Base-by-base conservation (phyloP, 2,329 filamentous ascomycete genomes). In the Tolypocladium nubicola region DNA sequence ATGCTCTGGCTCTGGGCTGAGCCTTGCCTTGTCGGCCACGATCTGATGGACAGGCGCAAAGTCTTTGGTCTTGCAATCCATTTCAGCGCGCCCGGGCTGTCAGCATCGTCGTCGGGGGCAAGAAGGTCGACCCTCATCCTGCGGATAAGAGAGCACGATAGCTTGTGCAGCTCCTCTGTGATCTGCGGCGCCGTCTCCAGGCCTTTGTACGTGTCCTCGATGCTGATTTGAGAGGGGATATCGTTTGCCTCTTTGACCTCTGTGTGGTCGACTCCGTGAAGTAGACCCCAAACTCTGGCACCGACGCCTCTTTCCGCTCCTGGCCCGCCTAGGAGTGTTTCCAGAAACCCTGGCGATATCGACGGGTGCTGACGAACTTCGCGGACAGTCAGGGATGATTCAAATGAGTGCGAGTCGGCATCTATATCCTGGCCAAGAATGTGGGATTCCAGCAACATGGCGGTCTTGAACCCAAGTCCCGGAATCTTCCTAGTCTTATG, bases 181-280 rank as follows among this genome's bases (percentile, higher is more conserved):
- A 95, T 83, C 58, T 85, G 79, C 1, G 82, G 70, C 55, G 87
- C 68, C 0, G 79, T 84, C 62, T 87, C 82, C 1, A 96, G 75
- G 19, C 85, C 83, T 30, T 83, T 80, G 69, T 96, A 97, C 19
- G 90, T 94, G 71, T 97, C 92, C 68, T 97, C 93, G 61, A 97
- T 94, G 70, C 90, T 94, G 68, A 97, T 95, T 70, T 97, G 92
- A 1, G 84, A 85, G 0, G 93, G 93, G 1, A 95, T 72, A 50
- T 85, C 81, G 63, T 82, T 83, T 2, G 85, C 87, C 61, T 85
- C 79, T 54, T 85, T 84, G 21, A 97, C 90, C 58, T 89, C 85
- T 0, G 81, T 78, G 55, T 84, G 74, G 68, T 97, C 93, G 35
- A 90, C 78, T 7, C 92, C 93, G 68, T 97, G 87, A 2, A 97